Percentiles rank a stretch among this genome's conserved stretches.
phyloP scores from a whole-genome alignment of 2,329 filamentous ascomycete species.

The Bertia moriformis region DNA sequence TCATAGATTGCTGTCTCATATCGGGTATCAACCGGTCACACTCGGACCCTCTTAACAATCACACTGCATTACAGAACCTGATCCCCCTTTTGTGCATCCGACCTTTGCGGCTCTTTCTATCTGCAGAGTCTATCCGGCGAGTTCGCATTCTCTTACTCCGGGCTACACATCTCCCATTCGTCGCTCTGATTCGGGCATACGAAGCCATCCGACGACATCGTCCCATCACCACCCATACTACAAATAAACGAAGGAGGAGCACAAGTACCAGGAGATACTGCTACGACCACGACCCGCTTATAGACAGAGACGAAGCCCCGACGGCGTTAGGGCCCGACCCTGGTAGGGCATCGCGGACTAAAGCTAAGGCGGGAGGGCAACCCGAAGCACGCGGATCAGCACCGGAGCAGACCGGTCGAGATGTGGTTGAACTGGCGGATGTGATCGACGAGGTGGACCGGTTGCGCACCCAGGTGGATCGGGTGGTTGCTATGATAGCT shows the following conservation, averaged over 20 bases:
- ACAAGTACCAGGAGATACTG: background rate
- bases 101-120: conserved; percentile 37
- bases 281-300: too few species aligned
- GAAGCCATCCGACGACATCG: conserved; percentile 14
- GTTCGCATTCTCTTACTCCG: conserved; percentile 43
- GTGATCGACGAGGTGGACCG: conserved; percentile 18
- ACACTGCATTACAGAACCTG: conserved; percentile 31
- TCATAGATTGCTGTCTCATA: background rate
- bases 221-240: background rate
- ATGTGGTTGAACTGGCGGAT: conserved; percentile 13
- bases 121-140: conserved; percentile 34
- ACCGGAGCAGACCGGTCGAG: conserved; percentile 8
- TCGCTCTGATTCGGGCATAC: conserved; percentile 40
- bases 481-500: conserved; percentile 12
- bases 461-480: conserved; percentile 17
- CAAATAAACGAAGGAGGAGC: too few species aligned
- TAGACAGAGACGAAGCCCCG: too few species aligned
- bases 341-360: background rate
- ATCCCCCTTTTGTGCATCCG: conserved; percentile 39
- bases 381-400: conserved; percentile 8
- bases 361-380: background rate
- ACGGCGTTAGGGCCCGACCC: too few species aligned
- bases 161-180: conserved; percentile 40
- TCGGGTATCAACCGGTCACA: too few species aligned
- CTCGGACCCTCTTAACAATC: background rate